A percentile compares a stretch with the other conserved stretches of the same genome.
Evolutionary conservation across 805 yeast genomes (phyloP).

Genomic region (Lipomyces mesembrius): DNA sequence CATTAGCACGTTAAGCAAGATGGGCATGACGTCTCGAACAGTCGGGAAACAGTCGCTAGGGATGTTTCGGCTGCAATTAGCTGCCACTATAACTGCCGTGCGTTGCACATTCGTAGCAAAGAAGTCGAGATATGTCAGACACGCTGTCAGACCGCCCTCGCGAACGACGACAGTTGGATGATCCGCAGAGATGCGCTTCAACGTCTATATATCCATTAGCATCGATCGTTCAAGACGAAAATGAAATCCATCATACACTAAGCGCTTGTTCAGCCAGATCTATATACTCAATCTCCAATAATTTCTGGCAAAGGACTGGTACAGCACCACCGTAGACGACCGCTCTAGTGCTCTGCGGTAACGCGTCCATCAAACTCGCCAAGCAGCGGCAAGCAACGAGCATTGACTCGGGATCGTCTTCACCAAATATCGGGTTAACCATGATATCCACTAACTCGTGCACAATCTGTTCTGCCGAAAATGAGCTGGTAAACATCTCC

Average conservation of each 20-base stretch:
- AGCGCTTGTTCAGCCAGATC: constrained; percentile 92
- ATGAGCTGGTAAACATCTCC: constrained; percentile 41
- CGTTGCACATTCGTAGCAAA: constrained; percentile 88
- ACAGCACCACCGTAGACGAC: constrained; percentile 70
- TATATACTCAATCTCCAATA: constrained; percentile 77
- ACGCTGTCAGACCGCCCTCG: constrained; percentile 65
- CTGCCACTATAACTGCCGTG: constrained; percentile 72
- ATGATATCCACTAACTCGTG: constrained; percentile 61
- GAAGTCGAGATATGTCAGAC: constrained; percentile 79
- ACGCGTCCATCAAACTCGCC: constrained; percentile 77
- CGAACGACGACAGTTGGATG: constrained; percentile 48
- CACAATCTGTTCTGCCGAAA: constrained; percentile 65
- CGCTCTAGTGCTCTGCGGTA: constrained; percentile 63
- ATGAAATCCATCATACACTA: constrained; percentile 55
- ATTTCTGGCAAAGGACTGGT: constrained; percentile 64
- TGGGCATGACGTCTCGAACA: constrained; percentile 62
- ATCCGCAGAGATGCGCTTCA: constrained; percentile 46
- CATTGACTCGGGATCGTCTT: constrained; percentile 76
- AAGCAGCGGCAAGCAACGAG: constrained; percentile 82
- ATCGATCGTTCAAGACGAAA: constrained; percentile 65
- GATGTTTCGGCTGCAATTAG: constrained; percentile 65
- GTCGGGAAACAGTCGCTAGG: constrained; percentile 51
- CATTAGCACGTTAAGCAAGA: constrained; percentile 57
- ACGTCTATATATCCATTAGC: constrained; percentile 52
- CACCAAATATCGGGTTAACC: constrained; percentile 56